phyloP scores from a whole-genome alignment of 2,329 filamentous ascomycete genomes.

The Nothopassalora personata region DNA sequence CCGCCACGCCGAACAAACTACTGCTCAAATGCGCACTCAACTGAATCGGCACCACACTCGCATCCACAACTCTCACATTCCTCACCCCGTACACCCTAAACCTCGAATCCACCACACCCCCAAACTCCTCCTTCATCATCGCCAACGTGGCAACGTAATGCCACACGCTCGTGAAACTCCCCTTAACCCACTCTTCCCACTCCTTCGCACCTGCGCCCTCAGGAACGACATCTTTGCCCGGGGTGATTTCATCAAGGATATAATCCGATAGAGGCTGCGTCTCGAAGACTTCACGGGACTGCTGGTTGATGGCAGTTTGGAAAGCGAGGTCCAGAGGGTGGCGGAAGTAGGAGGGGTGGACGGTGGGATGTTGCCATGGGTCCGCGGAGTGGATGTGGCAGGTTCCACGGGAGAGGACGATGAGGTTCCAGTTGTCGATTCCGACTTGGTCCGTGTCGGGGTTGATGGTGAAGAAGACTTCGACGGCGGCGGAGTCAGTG shows the following conservation, averaged over 20 bases:
- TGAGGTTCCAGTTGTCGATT: constrained; percentile 36
- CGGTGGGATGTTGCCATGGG: constrained; percentile 33
- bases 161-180: constrained; percentile 25
- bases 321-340: constrained; percentile 36
- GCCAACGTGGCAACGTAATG: constrained; percentile 27
- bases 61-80: constrained; percentile 35
- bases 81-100: constrained; percentile 35
- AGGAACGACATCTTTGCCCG: constrained; percentile 11
- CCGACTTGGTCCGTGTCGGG: constrained; percentile 27
- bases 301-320: constrained; percentile 33
- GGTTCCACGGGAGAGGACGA: constrained; percentile 25
- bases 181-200: constrained; percentile 26
- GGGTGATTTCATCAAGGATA: constrained; percentile 26
- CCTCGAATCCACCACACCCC: constrained; percentile 34
- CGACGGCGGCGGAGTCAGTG: constrained; percentile 19
- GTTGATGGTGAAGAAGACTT: constrained; percentile 37
- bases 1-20: constrained; percentile 30
- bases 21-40: constrained; percentile 23
- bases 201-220: constrained; percentile 11
- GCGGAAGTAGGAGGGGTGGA: constrained; percentile 42
- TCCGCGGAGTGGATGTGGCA: constrained; percentile 20
- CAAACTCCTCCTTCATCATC: constrained; percentile 27
- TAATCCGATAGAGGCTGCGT: constrained; percentile 26
- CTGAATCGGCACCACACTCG: constrained; percentile 26
- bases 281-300: constrained; percentile 28